phyloP scores from a whole-genome alignment of 352 stramenopile species.

The Pythium pyrilobum region DNA sequence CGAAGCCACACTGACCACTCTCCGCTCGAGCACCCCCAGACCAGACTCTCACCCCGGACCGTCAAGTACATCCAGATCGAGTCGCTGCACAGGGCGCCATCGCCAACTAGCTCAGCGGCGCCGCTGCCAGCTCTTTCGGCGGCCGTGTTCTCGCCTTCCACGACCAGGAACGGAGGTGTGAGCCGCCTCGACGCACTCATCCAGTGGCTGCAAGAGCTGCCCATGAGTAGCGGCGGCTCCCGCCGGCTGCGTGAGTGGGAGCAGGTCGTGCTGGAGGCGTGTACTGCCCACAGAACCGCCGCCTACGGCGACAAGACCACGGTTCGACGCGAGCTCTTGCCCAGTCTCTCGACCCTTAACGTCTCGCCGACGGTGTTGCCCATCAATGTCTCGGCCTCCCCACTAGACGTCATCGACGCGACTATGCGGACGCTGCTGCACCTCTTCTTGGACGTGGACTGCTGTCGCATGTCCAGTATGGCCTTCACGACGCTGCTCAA shows the following conservation, averaged over 20 bases:
- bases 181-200: not conserved
- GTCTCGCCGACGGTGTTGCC: not conserved
- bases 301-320: not conserved
- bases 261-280: not conserved
- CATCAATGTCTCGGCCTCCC: not conserved
- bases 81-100: not conserved
- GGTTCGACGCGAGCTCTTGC: not conserved
- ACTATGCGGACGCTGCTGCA: conserved; percentile 1
- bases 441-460: not conserved
- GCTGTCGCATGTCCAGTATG: not conserved
- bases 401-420: not conserved
- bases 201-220: conserved; percentile 1
- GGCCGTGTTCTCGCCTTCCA: not conserved
- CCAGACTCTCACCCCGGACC: not conserved
- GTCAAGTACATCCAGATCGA: not conserved
- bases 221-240: not conserved
- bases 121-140: not conserved
- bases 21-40: not conserved
- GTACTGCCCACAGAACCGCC: not conserved
- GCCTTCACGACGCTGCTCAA: not conserved
- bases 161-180: not conserved
- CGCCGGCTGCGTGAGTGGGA: not conserved
- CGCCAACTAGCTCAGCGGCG: not conserved
- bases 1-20: not conserved
- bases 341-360: not conserved